Percentiles rank a stretch among this genome's conserved stretches.
phyloP scores from a whole-genome alignment of 1,139 yeast species.

The Scheffersomyces cryptocercus region DNA sequence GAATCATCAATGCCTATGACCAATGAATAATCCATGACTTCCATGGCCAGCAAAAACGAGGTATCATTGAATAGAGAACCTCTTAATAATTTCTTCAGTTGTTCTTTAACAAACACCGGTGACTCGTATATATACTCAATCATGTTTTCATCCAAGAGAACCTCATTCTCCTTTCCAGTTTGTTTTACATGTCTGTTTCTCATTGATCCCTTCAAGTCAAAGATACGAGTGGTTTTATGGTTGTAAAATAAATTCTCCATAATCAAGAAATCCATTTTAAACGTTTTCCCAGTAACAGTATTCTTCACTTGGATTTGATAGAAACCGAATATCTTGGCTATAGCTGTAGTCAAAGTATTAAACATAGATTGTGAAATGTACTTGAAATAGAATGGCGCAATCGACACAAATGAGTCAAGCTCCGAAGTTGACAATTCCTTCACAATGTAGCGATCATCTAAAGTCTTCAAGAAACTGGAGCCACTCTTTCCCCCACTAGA shows the following conservation, averaged over 20 bases:
- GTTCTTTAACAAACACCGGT: slow-evolving; percentile 91
- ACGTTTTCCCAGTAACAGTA: slow-evolving; percentile 69
- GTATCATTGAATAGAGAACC: slow-evolving; percentile 96
- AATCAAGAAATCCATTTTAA: slow-evolving; percentile 87
- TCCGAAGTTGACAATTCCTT: slow-evolving; percentile 89
- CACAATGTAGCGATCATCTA: slow-evolving; percentile 86
- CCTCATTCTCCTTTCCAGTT: slow-evolving; percentile 95
- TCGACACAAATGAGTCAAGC: slow-evolving; percentile 87
- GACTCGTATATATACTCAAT: slow-evolving; percentile 96
- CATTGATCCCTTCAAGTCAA: slow-evolving; percentile 98
- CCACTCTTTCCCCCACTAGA: slow-evolving; percentile 97
- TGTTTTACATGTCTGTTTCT: slow-evolving; percentile 94
- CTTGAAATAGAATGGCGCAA: slow-evolving; percentile 96
- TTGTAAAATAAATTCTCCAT: slow-evolving; percentile 95
- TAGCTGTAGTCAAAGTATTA: slow-evolving; percentile 90
- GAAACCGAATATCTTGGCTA: slow-evolving; percentile 94
- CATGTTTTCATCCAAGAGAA: slow-evolving; percentile 94
- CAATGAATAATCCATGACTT: slow-evolving; percentile 97
- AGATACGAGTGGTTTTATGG: slow-evolving; percentile 78
- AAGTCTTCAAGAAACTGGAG: slow-evolving; percentile 85
- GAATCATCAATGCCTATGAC: slow-evolving; percentile 87
- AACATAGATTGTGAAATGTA: slow-evolving; percentile 94
- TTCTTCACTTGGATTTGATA: slow-evolving; percentile 89
- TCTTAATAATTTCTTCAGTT: slow-evolving; percentile 78
- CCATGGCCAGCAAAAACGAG: slow-evolving; percentile 90